A percentile compares a stretch with the other conserved stretches of the same genome.
Evolutionary conservation across 768 basidiomycete genomes (phyloP).

Genomic region (Mycena alexandri): DNA sequence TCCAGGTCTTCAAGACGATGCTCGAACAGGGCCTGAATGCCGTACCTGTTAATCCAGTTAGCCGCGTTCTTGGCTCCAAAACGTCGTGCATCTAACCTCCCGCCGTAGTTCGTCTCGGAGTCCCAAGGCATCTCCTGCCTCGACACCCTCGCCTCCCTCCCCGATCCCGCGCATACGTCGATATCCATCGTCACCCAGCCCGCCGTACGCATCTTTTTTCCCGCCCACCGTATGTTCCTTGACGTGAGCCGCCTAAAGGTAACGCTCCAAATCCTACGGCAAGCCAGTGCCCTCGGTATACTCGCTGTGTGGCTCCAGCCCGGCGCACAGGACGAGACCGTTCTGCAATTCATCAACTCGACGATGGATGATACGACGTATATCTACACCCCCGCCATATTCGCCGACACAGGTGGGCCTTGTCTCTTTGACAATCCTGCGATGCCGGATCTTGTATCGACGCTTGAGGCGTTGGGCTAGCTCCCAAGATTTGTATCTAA

Average conservation of each 20-base stretch:
- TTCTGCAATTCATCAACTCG: slow-evolving; percentile 41
- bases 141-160: slow-evolving; percentile 54
- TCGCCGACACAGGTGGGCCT: too few relatives aligned
- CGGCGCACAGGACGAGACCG: slow-evolving; percentile 64
- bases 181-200: slow-evolving; percentile 69
- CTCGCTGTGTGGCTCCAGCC: slow-evolving; percentile 76
- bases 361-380: slow-evolving; percentile 20
- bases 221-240: background rate
- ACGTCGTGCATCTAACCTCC: background rate
- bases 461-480: background rate
- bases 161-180: slow-evolving; percentile 60
- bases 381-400: slow-evolving; percentile 27
- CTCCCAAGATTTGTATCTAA: too few relatives aligned
- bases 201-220: slow-evolving; percentile 48
- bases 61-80: background rate
- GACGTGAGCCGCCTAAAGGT: slow-evolving; percentile 48
- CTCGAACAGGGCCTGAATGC: slow-evolving; percentile 56
- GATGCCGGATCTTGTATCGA: background rate
- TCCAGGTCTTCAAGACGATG: slow-evolving; percentile 72
- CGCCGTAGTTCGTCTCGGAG: slow-evolving; percentile 36
- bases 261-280: slow-evolving; percentile 62
- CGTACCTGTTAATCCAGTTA: slow-evolving; percentile 65
- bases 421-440: too few relatives aligned
- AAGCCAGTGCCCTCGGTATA: slow-evolving; percentile 57
- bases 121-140: slow-evolving; percentile 61